A percentile compares a stretch with the other conserved stretches of the same genome.
Evolutionary conservation across 306 rosid genomes (phyloP).

Genomic region (Begonia masoniana): DNA sequence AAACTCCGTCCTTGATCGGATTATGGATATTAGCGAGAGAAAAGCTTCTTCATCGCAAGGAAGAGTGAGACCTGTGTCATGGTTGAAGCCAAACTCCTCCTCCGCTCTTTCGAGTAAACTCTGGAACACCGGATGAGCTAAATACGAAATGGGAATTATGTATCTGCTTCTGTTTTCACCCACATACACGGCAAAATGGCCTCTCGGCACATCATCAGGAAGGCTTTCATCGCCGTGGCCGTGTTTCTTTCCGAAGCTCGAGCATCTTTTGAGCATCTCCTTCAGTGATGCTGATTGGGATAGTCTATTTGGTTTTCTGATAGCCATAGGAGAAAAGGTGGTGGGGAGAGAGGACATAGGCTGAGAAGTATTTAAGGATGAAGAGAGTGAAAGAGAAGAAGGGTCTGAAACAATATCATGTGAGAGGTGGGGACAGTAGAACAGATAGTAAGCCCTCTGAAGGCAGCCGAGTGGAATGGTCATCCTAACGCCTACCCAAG

Average conservation of each 20-base stretch:
- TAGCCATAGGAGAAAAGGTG: slow-evolving; percentile 26
- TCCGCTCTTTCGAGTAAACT: slow-evolving; percentile 64
- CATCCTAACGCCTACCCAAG: slow-evolving; percentile 31
- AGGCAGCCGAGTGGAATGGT: slow-evolving; percentile 23
- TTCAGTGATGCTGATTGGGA: slow-evolving; percentile 51
- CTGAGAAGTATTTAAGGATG: slow-evolving; percentile 39
- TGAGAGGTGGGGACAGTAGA: slow-evolving; percentile 55
- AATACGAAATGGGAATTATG: slow-evolving; percentile 71
- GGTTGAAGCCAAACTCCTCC: slow-evolving; percentile 88
- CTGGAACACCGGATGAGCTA: slow-evolving; percentile 62
- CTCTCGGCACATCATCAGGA: slow-evolving; percentile 82
- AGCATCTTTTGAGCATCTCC: slow-evolving; percentile 64
- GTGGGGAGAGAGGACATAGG: slow-evolving; percentile 13
- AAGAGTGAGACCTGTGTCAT: slow-evolving; percentile 77
- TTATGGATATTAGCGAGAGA: slow-evolving; percentile 46
- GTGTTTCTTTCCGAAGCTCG: slow-evolving; percentile 69
- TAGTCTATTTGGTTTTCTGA: slow-evolving; percentile 38
- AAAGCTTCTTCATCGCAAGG: slow-evolving; percentile 82
- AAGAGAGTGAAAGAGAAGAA: slow-evolving; percentile 7
- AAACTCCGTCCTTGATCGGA: slow-evolving; percentile 20
- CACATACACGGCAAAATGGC: slow-evolving; percentile 87
- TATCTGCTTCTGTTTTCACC: slow-evolving; percentile 74
- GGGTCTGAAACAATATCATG: slow-evolving; percentile 38
- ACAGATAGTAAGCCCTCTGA: slow-evolving; percentile 21
- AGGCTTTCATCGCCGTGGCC: slow-evolving; percentile 33